A percentile compares a stretch with the other conserved stretches of the same genome.
Conservation (phyloP, 495 filamentous ascomycete species). For the Elasticomyces elasticus region DNA sequence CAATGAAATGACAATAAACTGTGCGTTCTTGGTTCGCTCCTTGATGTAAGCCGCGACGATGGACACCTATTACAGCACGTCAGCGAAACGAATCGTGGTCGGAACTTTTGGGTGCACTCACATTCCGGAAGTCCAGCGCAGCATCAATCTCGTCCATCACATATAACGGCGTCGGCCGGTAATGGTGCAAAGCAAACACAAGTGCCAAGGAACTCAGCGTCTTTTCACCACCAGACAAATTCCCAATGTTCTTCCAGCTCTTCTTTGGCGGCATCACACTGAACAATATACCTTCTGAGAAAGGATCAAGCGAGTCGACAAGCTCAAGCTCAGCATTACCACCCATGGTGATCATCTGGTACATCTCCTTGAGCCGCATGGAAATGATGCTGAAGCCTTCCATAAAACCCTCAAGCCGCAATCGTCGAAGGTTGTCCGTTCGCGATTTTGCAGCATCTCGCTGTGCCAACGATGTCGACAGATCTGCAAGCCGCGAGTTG, state of each 20-base stretch:
- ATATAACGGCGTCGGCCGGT: constrained; percentile 93
- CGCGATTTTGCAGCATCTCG: constrained; percentile 82
- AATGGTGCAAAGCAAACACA: constrained; percentile 95
- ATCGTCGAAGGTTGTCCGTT: constrained; percentile 78
- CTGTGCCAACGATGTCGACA: constrained; percentile 59
- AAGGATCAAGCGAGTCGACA: constrained; percentile 89
- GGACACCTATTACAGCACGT: constrained; percentile 59
- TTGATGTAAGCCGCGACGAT: constrained; percentile 99
- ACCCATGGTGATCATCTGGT: constrained; percentile 99
- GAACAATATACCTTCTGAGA: constrained; percentile 93
- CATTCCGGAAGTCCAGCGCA: constrained; percentile 93
- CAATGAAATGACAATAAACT: constrained; percentile 96
- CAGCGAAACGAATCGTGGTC: background rate
- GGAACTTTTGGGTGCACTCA: constrained; percentile 38
- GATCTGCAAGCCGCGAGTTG: constrained; percentile 65
- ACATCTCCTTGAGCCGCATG: constrained; percentile 97
- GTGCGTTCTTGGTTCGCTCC: constrained; percentile 95
- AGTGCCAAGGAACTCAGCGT: constrained; percentile 86
- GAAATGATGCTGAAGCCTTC: constrained; percentile 92
- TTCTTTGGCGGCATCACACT: constrained; percentile 99
- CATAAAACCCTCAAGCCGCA: constrained; percentile 95
- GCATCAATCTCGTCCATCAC: constrained; percentile 99
- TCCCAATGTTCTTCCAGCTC: constrained; percentile 98
- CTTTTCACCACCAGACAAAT: constrained; percentile 92
- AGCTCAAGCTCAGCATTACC: constrained; percentile 96